Evolutionary conservation across 305 asterid genomes (phyloP).

Genomic region (Plantago coronopus): DNA sequence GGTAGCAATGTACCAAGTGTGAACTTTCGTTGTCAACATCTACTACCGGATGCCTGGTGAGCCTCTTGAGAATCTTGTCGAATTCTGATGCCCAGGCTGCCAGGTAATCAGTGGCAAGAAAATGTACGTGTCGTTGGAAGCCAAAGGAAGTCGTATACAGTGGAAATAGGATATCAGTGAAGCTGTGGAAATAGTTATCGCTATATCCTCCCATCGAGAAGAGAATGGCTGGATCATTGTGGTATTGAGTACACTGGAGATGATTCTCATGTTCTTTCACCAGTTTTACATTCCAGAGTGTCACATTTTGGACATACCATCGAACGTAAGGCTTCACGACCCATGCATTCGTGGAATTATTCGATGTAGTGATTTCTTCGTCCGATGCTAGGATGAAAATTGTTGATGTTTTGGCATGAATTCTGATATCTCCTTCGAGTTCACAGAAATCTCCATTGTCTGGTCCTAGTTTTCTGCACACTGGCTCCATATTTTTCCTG

Average conservation of each 20-base stretch:
- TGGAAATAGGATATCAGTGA: slow-evolving; percentile 67
- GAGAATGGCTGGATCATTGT: slow-evolving; percentile 60
- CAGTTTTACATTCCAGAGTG: slow-evolving; percentile 41
- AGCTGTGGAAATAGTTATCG: slow-evolving; percentile 74
- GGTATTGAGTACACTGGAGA: slow-evolving; percentile 55
- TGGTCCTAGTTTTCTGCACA: no score
- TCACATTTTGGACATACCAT: no score
- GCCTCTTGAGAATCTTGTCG: slow-evolving; percentile 56
- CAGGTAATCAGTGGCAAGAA: slow-evolving; percentile 69
- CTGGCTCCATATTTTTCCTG: no score
- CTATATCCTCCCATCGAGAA: slow-evolving; percentile 77
- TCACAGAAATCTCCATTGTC: no score
- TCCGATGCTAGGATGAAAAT: no score
- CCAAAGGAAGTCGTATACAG: slow-evolving; percentile 62
- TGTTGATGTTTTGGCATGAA: no score
- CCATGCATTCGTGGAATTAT: no score
- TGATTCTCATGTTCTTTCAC: slow-evolving; percentile 1
- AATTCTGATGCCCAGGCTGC: slow-evolving; percentile 80
- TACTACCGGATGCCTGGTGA: slow-evolving; percentile 58
- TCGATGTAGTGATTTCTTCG: no score
- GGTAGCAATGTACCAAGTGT: slow-evolving; percentile 65
- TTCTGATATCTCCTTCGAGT: no score
- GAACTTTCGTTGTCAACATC: slow-evolving; percentile 52
- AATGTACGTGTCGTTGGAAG: slow-evolving; percentile 52
- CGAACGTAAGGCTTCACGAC: no score